These are phyloP conservation scores for Lathyrus tuberosus DNA, from an alignment of 306 rosid species.

Conservation along the genomic window DNA sequence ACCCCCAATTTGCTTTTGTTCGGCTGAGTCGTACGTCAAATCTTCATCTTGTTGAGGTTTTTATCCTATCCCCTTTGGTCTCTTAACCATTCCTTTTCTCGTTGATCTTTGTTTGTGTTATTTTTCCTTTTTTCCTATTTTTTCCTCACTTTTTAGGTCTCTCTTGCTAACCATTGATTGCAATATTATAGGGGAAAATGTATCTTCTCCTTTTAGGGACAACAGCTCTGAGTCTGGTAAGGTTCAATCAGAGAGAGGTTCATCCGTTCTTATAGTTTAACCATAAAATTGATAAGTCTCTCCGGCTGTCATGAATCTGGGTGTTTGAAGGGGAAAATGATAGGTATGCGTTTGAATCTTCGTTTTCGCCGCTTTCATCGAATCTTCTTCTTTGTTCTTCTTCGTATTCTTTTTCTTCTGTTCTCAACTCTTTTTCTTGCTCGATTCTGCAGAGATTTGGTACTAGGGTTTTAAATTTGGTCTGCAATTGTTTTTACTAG, in stretches of 20 bases:
- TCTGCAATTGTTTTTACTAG: too few relatives aligned
- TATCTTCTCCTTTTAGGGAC: constrained; percentile 98
- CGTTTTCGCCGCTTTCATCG: too few relatives aligned
- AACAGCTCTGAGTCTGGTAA: constrained; percentile 95
- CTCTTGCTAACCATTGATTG: constrained; percentile 35
- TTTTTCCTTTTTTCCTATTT: background rate
- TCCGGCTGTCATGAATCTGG: constrained; percentile 89
- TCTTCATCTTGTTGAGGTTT: constrained; percentile 92
- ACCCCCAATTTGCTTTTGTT: constrained; percentile 97
- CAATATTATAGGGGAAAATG: constrained; percentile 74
- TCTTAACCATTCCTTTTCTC: constrained; percentile 5
- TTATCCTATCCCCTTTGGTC: constrained; percentile 4
- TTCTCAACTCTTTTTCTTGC: too few relatives aligned
- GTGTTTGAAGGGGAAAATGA: too few relatives aligned
- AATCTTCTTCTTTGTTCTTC: too few relatives aligned
- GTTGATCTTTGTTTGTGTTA: background rate
- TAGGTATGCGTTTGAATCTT: too few relatives aligned
- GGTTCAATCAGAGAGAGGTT: constrained; percentile 38
- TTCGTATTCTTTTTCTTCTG: too few relatives aligned
- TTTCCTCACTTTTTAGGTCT: background rate
- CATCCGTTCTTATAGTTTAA: constrained; percentile 34
- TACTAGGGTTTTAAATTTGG: too few relatives aligned
- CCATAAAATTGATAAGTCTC: constrained; percentile 50
- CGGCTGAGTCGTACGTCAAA: constrained; percentile 95
- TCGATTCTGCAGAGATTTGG: too few relatives aligned